Base-by-base conservation (phyloP, 2,329 filamentous ascomycete species). In the Pseudohalonectria lignicola region DNA sequence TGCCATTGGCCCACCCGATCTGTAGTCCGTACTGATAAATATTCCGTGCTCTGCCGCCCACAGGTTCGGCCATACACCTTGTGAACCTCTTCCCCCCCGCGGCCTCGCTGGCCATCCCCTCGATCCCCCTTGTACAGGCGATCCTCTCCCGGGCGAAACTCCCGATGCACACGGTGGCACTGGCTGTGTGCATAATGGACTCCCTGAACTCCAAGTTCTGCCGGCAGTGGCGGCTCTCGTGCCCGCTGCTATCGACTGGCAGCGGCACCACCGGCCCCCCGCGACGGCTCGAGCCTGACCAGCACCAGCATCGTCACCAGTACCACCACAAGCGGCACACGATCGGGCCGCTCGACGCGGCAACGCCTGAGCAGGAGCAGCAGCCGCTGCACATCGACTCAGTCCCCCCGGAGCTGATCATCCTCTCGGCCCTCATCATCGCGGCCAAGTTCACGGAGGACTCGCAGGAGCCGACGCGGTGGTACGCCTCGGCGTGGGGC, bases 381-480 rank as follows among this genome's bases (percentile, higher is more conserved):
- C 36, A 10, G 9, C 61, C 63, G 45, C 57, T 68, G 32, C 72
- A 79, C 55, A 76, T 79, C 53, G 74, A 81, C 57, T 67, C 67
- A 11, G 66, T 81, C 42, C 62, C 61, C 42, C 76, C 76, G 38
- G 77, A 82, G 52, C 51, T 82, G 42, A 76, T 82, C 45, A 64
- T 78, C 37, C 61, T 82, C n/a, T 64, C 69, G 1, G 73, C 77
- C 1, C 60, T 82, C 15, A 62, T 79, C 44, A 72, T 82, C 38
- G 75, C 77, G n/a, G 62, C 67, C 50, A 82, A 82, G 56, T 82
- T 81, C 49, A 63, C 71, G 32, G 72, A 79, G 47, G 78, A 82
- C 56, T 58, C 61, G 37, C 67, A 75, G 48, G 63, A 69, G 43
- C 57, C 63, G 4, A 72, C 73, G 1, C 58, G 61, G 34, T 68